Base-by-base conservation (phyloP, 2,329 filamentous ascomycete genomes). In the Pyrenophora graminea region DNA sequence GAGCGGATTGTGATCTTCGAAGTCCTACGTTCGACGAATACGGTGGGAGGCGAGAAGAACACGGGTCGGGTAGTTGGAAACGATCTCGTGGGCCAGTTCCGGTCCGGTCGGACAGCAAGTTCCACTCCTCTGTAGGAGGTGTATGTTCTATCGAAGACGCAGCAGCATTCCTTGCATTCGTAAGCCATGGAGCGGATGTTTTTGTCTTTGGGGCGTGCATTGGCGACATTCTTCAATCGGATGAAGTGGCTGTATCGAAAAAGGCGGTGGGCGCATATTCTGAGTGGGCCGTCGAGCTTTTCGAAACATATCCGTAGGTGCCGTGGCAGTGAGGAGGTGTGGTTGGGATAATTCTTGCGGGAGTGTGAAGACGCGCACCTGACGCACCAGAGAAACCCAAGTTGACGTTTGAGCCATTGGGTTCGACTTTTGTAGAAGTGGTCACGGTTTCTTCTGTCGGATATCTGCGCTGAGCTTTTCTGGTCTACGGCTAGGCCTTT, bases 261-360 rank as follows among this genome's bases (percentile, higher is more conserved):
- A 13, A 18, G 13, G n/a, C 33, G 2, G 30, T 47, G 45, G 5
- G n/a, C 19, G n/a, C 45, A 47, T 12, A 40, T 9, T 3, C 8
- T 19, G 2, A 47, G n/a, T 3, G 19, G 30, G 3, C 30, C n/a
- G 5, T 47, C 37, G 6, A 19, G 25, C 3, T 13, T 4, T 13
- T 15, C 19, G 30, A 33, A 47, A 19, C 45, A 47, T 25, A 6
- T 40, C 13, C 45, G 45, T 30, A 33, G 12, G n/a, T 40, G 37
- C 32, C 6, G 30, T 19, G 30, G 30, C 32, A 19, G 45, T 19
- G 37, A 10, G n/a, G 23, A 19, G n/a, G 45, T 40, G 7, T 19
- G 13, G 7, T 34, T 27, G n/a, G 37, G 37, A 13, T 39, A 47
- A 10, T 30, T 12, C 12, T 10, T 33, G 7, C 17, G 19, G 4